Base-by-base conservation (phyloP, 169 alveolate genomes). In the Plasmodium coatneyi region DNA sequence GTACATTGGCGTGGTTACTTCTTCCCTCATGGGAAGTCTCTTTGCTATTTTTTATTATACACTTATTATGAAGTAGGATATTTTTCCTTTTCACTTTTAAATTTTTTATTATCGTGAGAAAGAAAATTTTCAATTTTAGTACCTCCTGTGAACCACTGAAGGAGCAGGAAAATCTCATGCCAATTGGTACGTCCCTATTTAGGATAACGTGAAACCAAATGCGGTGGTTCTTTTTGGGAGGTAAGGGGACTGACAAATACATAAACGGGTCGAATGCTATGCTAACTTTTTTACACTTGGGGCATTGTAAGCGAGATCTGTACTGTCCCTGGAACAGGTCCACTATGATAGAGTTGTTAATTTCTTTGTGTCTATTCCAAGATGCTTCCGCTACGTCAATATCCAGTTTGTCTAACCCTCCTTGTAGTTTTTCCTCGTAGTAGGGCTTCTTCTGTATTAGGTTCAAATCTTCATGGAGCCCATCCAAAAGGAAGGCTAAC, bases 381-480 rank as follows among this genome's bases (percentile, higher is more conserved):
- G 93, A 84, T 1, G 93, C 93, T 72, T 84, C 93, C 1, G 93
- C 93, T n/a, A 84, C 93, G 19, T 84, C 93, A 9, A 70, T 54
- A 72, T 84, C 93, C 25, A 12, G 60, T 74, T 76, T 84, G 41
- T 84, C 93, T 0, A 84, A 22, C 1, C 93, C 93, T 19, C 93
- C 93, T 84, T 84, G 93, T 66, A 93, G 92, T 36, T 92, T 60
- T 71, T 95, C 95, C 95, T 95, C 97, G 34, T 95, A 93, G 81
- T 97, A 96, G 30, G 99, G 99, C 95, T 98, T 98, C 83, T 97
- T 95, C 34, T 80, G 95, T 16, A 97, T 98, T 92, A 98, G 94
- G 91, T 98, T 98, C 74, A 98, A 94, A 92, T 98, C 99, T 92
- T 98, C 99, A 93, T 98, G 99, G 70, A 98, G 82, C 19, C 97